Percentiles rank a stretch among this genome's conserved stretches.
Conservation (phyloP, 208 protist genomes). For the Trypanosoma boissoni region DNA sequence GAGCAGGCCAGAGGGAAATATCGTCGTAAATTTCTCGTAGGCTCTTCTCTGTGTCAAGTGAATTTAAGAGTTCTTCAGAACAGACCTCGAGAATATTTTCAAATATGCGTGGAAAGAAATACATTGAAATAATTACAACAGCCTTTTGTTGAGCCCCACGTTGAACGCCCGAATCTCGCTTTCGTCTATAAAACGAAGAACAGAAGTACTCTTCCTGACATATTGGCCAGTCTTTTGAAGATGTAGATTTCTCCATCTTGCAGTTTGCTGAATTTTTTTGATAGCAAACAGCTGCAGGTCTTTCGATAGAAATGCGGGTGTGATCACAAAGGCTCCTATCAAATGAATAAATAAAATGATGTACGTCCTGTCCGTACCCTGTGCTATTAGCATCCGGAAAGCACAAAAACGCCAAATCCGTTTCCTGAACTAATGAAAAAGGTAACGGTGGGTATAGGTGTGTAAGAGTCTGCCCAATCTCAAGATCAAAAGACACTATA, state of each 20-base stretch:
- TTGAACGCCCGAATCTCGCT: conserved; percentile 14
- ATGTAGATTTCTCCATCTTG: background rate
- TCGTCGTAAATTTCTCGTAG: conserved; percentile 17
- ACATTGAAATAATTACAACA: conserved; percentile 24
- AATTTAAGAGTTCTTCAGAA: conserved; percentile 15
- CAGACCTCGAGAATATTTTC: conserved; percentile 12
- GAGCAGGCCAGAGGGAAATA: conserved; percentile 24
- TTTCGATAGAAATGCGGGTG: conserved; percentile 3
- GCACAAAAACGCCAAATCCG: conserved; percentile 30
- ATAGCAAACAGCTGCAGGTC: background rate
- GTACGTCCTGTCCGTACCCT: conserved; percentile 7
- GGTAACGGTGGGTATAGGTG: conserved; percentile 25
- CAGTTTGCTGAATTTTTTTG: background rate
- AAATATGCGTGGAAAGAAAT: conserved; percentile 24
- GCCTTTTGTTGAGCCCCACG: conserved; percentile 28
- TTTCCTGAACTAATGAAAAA: conserved; percentile 22
- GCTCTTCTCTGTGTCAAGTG: conserved; percentile 1
- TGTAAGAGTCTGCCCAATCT: conserved; percentile 22
- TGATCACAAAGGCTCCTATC: conserved; percentile 14
- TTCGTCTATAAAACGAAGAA: conserved; percentile 22
- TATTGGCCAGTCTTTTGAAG: background rate
- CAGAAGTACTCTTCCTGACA: conserved; percentile 26
- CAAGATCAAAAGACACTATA: conserved; percentile 28
- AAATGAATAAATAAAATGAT: conserved; percentile 25
- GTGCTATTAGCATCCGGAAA: conserved; percentile 29